Conservation (phyloP, 2,329 filamentous ascomycete genomes). For the Calonectria leucothoes region DNA sequence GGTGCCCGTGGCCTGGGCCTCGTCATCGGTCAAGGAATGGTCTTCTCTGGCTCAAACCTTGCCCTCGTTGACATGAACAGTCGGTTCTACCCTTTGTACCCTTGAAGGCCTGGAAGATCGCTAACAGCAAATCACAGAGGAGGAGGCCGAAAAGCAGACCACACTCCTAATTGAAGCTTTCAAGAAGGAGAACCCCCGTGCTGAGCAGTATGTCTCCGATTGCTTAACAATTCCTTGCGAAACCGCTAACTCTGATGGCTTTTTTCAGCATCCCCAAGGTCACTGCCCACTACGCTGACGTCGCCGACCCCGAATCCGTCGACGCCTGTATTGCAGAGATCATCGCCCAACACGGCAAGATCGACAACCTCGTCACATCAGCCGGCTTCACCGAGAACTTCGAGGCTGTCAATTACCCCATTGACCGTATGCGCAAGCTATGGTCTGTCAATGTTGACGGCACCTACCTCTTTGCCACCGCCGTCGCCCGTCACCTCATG, state of each 20-base stretch:
- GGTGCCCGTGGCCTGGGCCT: constrained; percentile 90
- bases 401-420: constrained; percentile 89
- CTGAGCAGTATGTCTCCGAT: constrained; percentile 65
- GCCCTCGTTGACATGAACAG: constrained; percentile 96
- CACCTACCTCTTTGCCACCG: constrained; percentile 88
- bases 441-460: constrained; percentile 95
- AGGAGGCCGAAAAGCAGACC: constrained; percentile 85
- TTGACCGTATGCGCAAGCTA: constrained; percentile 91
- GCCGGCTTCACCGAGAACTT: constrained; percentile 98
- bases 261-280: constrained; percentile 76
- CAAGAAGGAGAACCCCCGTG: constrained; percentile 81
- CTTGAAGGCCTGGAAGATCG: background rate
- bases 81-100: constrained; percentile 55
- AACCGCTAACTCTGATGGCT: constrained; percentile 11
- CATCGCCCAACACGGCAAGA: constrained; percentile 73
- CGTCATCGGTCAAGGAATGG: constrained; percentile 92
- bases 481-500: constrained; percentile 90
- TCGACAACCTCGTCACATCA: constrained; percentile 94
- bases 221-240: background rate
- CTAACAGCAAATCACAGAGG: constrained; percentile 65
- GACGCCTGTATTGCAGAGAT: constrained; percentile 76
- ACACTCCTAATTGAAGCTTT: constrained; percentile 80
- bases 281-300: constrained; percentile 91
- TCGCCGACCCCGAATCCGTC: constrained; percentile 83
- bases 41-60: constrained; percentile 87